A percentile compares a stretch with the other conserved stretches of the same genome.
Conservation (phyloP, 257 asterid genomes). For the Plantago elongata region DNA sequence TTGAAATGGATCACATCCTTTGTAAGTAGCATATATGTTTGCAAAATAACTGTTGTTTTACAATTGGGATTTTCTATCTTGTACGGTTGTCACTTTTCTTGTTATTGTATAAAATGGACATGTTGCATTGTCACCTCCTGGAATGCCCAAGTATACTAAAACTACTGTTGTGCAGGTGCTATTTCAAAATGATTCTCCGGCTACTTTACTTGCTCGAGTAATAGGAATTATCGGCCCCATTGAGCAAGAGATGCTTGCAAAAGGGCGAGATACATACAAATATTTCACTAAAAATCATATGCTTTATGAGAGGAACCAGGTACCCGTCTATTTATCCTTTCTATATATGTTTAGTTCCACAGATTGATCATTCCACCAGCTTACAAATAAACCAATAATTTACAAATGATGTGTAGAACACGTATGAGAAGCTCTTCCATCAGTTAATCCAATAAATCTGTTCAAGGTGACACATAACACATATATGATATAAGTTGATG, state of each 20-base stretch:
- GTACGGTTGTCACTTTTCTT: neutral
- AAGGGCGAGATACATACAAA: conserved; percentile 83
- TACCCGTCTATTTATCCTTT: conserved; percentile 22
- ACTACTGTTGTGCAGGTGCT: conserved; percentile 56
- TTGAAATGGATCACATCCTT: too few relatives aligned
- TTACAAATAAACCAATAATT: neutral
- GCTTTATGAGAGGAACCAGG: conserved; percentile 97
- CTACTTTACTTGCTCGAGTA: conserved; percentile 94
- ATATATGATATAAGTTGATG: too few relatives aligned
- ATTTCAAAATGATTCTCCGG: conserved; percentile 98
- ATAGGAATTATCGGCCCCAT: conserved; percentile 77
- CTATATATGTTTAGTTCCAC: neutral
- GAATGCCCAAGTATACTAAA: conserved; percentile 14
- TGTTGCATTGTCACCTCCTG: conserved; percentile 9
- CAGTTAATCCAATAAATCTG: neutral
- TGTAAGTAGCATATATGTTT: too few relatives aligned
- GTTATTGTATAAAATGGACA: neutral
- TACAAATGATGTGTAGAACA: neutral
- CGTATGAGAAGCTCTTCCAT: neutral
- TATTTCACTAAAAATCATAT: conserved; percentile 89
- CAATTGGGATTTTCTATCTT: conserved; percentile 8
- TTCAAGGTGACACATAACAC: too few relatives aligned
- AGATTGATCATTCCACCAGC: neutral
- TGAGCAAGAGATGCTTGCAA: conserved; percentile 81
- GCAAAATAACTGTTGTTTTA: too few relatives aligned